Evolutionary conservation across 2,329 filamentous ascomycete species (phyloP), one percentile per base, ranked within the genome.

Genomic region (Sarocladium kiliense): DNA sequence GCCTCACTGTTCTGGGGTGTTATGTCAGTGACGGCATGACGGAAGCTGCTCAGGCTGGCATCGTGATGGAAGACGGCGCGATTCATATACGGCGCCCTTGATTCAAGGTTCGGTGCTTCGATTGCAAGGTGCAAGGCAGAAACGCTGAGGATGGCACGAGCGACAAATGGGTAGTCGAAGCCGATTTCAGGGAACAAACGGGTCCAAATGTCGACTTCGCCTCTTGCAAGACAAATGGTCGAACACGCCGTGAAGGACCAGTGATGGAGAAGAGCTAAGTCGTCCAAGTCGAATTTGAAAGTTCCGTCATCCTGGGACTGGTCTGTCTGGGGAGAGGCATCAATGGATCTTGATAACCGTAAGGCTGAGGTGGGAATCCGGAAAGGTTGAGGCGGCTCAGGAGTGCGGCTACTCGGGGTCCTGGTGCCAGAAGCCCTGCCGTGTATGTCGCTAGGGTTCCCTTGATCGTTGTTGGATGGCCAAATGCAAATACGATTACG

Each of bases 261-360:
- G 27, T 60, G 60, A n/a, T 61, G 59, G 3, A 60, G 54, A 10
- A 60, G 51, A 2, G 53, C 56, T 4, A 61, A 34, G 39, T 60
- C 60, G n/a, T 30, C 25, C 4, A 61, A 45, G 21, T 51, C 32
- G 19, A 59, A 60, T 10, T 23, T 30, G 7, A 26, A 5, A 1
- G 45, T 3, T 6, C 19, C 27, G 14, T 14, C 3, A 34, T 16
- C 14, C 30, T 12, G 6, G 9, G 19, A 12, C 26, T 45, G 16
- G n/a, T n/a, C n/a, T n/a, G n/a, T n/a, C n/a, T n/a, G 44, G 7
- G 32, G 34, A 23, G 36, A 11, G 3, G 19, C 10, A 47, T 23
- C 18, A 37, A 32, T 16, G 44, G 10, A 26, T 30, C 42, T 34
- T 44, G 30, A 11, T 23, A 6, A 25, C 23, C 25, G 32, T 6